A percentile compares a stretch with the other conserved stretches of the same genome.
phyloP scores from a whole-genome alignment of 495 filamentous ascomycete species.

The Podospora didyma region DNA sequence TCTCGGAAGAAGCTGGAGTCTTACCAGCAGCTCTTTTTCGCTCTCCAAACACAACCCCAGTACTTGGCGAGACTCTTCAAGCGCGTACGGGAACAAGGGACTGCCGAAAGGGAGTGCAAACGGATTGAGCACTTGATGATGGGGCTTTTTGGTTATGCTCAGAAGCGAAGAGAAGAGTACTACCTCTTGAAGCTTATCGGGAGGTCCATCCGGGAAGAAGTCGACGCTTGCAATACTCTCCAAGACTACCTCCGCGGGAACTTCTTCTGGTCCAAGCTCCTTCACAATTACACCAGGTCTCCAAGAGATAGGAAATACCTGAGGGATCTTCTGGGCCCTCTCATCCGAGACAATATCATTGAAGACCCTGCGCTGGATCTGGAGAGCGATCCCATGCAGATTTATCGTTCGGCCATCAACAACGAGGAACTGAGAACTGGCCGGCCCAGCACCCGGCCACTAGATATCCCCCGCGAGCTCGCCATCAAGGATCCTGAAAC shows the following conservation, averaged over 20 bases:
- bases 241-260: conserved; percentile 86
- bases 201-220: conserved; percentile 79
- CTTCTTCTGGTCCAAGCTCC: conserved; percentile 87
- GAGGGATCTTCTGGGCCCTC: conserved; percentile 72
- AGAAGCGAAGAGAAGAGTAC: conserved; percentile 95
- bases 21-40: conserved; percentile 97
- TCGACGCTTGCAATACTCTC: conserved; percentile 66
- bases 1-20: conserved; percentile 91
- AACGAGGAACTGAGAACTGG: conserved; percentile 95
- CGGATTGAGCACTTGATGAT: conserved; percentile 90
- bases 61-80: conserved; percentile 88
- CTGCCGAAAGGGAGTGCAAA: conserved; percentile 87
- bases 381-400: conserved; percentile 96
- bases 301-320: conserved; percentile 91
- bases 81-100: conserved; percentile 76
- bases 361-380: conserved; percentile 87
- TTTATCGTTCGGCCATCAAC: conserved; percentile 90
- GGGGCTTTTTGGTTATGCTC: conserved; percentile 95
- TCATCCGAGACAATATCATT: conserved; percentile 84
- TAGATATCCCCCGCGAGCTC: conserved; percentile 81
- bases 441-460: conserved; percentile 68
- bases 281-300: conserved; percentile 84
- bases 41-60: conserved; percentile 92
- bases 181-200: conserved; percentile 88
- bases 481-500: conserved; percentile 94